Conservation (phyloP, 768 basidiomycete genomes). For the Hypsizygus marmoreus region DNA sequence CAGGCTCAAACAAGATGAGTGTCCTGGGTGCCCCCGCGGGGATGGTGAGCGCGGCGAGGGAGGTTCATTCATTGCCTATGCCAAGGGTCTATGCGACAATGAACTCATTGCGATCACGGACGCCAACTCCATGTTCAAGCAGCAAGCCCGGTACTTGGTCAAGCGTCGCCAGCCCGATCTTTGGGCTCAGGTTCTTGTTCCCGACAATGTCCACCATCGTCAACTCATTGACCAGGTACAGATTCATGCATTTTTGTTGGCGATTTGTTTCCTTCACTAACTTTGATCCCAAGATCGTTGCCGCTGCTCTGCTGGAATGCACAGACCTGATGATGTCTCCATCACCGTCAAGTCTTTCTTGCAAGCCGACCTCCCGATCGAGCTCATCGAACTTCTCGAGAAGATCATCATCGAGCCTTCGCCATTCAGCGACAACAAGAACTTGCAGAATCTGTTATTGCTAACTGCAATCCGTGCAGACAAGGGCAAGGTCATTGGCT, state of each 20-base stretch:
- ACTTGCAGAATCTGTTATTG: slow-evolving; percentile 92
- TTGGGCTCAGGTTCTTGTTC: slow-evolving; percentile 92
- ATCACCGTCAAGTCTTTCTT: slow-evolving; percentile 98
- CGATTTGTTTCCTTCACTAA: no score
- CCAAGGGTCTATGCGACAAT: slow-evolving; percentile 98
- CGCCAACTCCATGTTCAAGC: slow-evolving; percentile 99
- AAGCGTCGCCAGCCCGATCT: slow-evolving; percentile 94
- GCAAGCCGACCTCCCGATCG: slow-evolving; percentile 93
- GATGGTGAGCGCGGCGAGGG: not conserved
- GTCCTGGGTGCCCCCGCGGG: not conserved
- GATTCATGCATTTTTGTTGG: not conserved
- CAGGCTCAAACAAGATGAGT: not conserved
- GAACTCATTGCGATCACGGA: slow-evolving; percentile 97
- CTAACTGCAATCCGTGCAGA: slow-evolving; percentile 96
- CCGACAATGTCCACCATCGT: slow-evolving; percentile 90
- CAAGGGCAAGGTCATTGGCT: slow-evolving; percentile 97
- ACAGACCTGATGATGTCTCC: slow-evolving; percentile 98
- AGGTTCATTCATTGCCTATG: slow-evolving; percentile 94
- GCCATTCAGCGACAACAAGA: slow-evolving; percentile 96
- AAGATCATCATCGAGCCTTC: slow-evolving; percentile 98
- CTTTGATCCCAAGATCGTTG: no score
- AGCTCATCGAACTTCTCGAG: slow-evolving; percentile 95
- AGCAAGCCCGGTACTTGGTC: slow-evolving; percentile 96
- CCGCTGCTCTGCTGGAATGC: slow-evolving; percentile 94
- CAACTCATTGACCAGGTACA: slow-evolving; percentile 89